Evolutionary conservation across 192 early-diverging fungal genomes (phyloP), one percentile per base, ranked within the genome.

Genomic region (Gonapodya sp.): DNA sequence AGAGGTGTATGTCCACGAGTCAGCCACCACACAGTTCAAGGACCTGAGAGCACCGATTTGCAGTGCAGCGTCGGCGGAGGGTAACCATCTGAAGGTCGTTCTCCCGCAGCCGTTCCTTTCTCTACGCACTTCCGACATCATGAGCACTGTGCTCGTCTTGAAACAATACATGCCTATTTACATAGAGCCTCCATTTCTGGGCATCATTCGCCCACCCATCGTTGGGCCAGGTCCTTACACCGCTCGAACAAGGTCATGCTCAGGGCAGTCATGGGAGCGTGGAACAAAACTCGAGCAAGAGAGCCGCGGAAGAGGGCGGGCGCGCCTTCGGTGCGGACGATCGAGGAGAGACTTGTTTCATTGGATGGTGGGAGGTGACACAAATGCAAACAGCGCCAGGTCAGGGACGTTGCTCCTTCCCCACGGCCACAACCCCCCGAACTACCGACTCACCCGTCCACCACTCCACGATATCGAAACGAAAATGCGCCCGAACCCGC

Each of bases 241-340:
- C 75, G 16, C 31, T 77, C 75, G 31, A 77, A 77, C 75, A 77
- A 31, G 34, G 18, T 77, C 75, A 77, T 77, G 75, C 75, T 77
- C 75, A 34, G 30, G 8, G 75, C 34, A 33, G 75, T 34, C 75
- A 77, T 77, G 75, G 75, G 30, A 2, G 75, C 75, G 75, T 34
- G 18, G 75, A 77, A 77, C 8, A 77, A 8, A 33, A 77, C 75
- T 2, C 75, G 18, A 8, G 75, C 75, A 8, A 18, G 30, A 2
- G 75, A 77, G 18, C 75, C 75, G 30, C 34, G 18, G 30, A 18
- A 77, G 30, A 77, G 75, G 18, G 30, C 75, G 8, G 30, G 75
- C 18, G 34, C 16, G 34, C 75, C 75, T 34, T 77, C 75, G 75
- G 18, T 77, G 75, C 30, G 18, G 75, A 77, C 31, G 75, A 77